These are phyloP conservation scores for Quercus variabilis DNA, from an alignment of 306 rosid genomes.

Conservation along the genomic window DNA sequence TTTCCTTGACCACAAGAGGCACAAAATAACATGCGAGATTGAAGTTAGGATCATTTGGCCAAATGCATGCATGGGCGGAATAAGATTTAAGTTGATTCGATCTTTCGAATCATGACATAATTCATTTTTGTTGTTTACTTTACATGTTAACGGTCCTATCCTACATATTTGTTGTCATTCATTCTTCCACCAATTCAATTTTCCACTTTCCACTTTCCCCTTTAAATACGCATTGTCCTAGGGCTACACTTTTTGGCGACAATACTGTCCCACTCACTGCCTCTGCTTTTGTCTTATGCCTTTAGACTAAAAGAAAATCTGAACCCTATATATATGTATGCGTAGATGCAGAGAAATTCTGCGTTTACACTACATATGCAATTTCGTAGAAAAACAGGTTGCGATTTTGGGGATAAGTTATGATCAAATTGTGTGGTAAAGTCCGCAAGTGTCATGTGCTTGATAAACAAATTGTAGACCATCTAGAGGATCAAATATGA, in stretches of 20 bases:
- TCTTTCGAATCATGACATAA: too few species aligned
- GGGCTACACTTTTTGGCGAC: neutral
- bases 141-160: too few species aligned
- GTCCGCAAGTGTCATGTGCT: too few species aligned
- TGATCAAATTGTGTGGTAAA: too few species aligned
- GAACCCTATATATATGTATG: neutral
- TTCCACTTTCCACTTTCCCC: neutral
- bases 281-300: neutral
- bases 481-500: neutral
- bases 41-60: too few species aligned
- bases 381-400: neutral
- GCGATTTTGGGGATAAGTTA: neutral
- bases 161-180: neutral
- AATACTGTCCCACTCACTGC: slow-evolving; percentile 6
- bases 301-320: neutral
- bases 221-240: neutral
- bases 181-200: neutral
- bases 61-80: too few species aligned
- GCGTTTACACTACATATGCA: neutral
- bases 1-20: too few species aligned
- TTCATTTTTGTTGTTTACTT: too few species aligned
- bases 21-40: too few species aligned
- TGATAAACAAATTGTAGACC: neutral
- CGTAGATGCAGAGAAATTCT: neutral
- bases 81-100: too few species aligned